A percentile compares a stretch with the other conserved stretches of the same genome.
These are phyloP conservation scores for Umbelopsis sp. DNA, from an alignment of 371 early-diverging fungal species.

Conservation along the genomic window DNA sequence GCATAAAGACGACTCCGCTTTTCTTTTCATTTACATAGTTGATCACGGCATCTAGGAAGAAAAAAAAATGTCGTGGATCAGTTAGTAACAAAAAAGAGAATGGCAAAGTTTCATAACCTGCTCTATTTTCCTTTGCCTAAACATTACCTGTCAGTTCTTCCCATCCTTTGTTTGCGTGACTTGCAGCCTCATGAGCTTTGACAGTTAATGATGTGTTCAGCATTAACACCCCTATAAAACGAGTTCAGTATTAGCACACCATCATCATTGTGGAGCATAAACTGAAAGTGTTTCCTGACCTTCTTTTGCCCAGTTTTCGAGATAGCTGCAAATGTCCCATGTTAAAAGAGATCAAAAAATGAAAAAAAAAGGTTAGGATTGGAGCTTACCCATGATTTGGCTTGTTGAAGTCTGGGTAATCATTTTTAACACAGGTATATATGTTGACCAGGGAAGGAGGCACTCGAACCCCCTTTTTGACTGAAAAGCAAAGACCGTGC, in stretches of 20 bases:
- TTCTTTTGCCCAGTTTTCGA: conserved; percentile 85
- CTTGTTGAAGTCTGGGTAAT: conserved; percentile 66
- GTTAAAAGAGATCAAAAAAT: background rate
- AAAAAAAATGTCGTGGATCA: background rate
- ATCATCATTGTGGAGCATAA: no score
- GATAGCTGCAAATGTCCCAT: conserved; percentile 55
- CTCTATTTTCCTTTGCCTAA: no score
- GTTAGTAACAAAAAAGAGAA: no score
- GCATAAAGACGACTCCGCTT: conserved; percentile 87
- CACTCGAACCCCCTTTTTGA: conserved; percentile 68
- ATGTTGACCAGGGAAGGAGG: conserved; percentile 97
- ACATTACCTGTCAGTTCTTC: conserved; percentile 78
- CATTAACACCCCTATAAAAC: conserved; percentile 75
- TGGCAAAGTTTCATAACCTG: no score
- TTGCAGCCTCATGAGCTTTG: conserved; percentile 78
- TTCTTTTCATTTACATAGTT: conserved; percentile 67
- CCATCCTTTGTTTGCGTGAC: conserved; percentile 94
- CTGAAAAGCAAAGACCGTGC: conserved; percentile 91
- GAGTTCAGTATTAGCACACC: no score
- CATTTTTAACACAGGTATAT: conserved; percentile 79
- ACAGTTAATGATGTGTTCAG: conserved; percentile 96
- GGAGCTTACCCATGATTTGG: conserved; percentile 62
- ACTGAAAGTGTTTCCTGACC: conserved; percentile 28
- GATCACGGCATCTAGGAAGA: conserved; percentile 73
- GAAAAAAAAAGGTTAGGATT: no score